Percentiles rank a stretch among this genome's conserved stretches.
Evolutionary conservation across 441 rosid genomes (phyloP).

Genomic region (Adansonia grandidieri): DNA sequence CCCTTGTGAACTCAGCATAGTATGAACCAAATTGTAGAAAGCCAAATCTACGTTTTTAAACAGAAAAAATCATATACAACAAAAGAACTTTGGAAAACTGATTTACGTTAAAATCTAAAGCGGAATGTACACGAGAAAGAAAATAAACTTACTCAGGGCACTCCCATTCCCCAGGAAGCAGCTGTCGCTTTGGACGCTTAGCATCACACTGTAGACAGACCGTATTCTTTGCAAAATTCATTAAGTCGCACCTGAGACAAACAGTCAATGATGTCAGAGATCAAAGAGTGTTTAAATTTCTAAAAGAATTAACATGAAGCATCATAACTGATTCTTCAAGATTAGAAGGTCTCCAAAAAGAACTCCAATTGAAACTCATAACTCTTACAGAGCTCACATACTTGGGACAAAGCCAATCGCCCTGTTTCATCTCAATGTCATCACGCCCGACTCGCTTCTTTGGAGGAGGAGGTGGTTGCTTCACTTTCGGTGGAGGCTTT

Average conservation of each 20-base stretch:
- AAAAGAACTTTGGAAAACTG: conserved; percentile 9
- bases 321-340: conserved; percentile 5
- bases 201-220: conserved; percentile 97
- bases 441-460: conserved; percentile 91
- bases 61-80: not conserved
- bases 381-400: conserved; percentile 43
- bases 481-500: conserved; percentile 88
- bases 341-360: not conserved
- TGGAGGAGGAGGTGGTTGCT: conserved; percentile 96
- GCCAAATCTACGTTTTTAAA: not conserved
- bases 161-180: conserved; percentile 99
- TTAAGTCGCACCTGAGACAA: conserved; percentile 84
- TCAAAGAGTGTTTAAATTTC: not conserved
- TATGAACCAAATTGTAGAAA: not conserved
- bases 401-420: conserved; percentile 98
- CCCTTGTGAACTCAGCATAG: not conserved
- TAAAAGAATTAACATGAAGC: conserved; percentile 18
- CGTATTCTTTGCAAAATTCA: conserved; percentile 93
- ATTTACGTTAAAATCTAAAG: not conserved
- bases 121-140: not conserved
- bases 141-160: conserved; percentile 82
- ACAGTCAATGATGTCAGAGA: conserved; percentile 23
- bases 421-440: conserved; percentile 95
- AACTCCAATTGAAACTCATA: conserved; percentile 5
- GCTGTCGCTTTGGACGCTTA: conserved; percentile 90